Percentiles rank a stretch among this genome's conserved stretches.
Conservation (phyloP, 2,329 filamentous ascomycete species). For the Verticillium zaregamsianum region DNA sequence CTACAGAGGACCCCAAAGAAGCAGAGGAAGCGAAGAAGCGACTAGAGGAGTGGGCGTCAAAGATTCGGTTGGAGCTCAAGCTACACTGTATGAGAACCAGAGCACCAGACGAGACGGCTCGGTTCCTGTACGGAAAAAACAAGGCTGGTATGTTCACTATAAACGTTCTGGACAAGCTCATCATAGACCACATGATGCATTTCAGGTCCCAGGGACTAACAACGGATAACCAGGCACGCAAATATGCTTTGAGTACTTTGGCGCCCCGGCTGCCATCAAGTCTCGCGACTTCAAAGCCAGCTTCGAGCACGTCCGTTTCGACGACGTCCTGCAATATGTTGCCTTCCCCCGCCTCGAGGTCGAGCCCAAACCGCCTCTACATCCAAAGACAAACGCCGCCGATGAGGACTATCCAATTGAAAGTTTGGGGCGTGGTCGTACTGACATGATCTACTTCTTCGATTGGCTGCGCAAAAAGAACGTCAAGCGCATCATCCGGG, state of each 20-base stretch:
- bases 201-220: neutral
- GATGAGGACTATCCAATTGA: neutral
- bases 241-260: slow-evolving; percentile 20
- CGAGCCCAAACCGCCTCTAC: slow-evolving; percentile 5
- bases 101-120: slow-evolving; percentile 14
- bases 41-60: neutral
- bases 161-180: neutral
- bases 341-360: slow-evolving; percentile 13
- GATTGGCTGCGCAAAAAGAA: slow-evolving; percentile 19
- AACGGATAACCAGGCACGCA: slow-evolving; percentile 13
- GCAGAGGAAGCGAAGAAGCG: neutral
- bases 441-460: slow-evolving; percentile 21
- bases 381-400: slow-evolving; percentile 6
- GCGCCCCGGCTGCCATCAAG: slow-evolving; percentile 5
- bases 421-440: slow-evolving; percentile 10
- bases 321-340: slow-evolving; percentile 22
- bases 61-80: slow-evolving; percentile 9
- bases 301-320: slow-evolving; percentile 17
- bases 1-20: neutral
- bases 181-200: neutral
- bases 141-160: slow-evolving; percentile 4
- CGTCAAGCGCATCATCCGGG: slow-evolving; percentile 19
- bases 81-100: slow-evolving; percentile 18
- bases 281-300: slow-evolving; percentile 8
- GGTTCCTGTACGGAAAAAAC: slow-evolving; percentile 21